Evolutionary conservation across 148 eudicot species (phyloP).

Genomic region (Silene conica): DNA sequence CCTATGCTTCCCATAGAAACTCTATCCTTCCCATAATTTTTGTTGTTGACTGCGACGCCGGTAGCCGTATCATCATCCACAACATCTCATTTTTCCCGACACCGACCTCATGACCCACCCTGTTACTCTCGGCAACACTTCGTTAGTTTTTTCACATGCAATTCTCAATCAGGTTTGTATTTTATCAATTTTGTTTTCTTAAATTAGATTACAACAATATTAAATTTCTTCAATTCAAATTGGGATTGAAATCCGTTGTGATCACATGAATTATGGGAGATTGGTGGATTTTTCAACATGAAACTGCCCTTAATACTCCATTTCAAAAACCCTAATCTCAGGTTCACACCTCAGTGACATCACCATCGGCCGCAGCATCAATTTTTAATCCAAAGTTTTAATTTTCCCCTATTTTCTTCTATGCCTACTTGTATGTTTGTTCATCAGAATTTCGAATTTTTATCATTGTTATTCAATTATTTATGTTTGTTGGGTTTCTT

Average conservation of each 20-base stretch:
- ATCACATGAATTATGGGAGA: constrained; percentile 30
- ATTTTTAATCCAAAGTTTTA: constrained; percentile 78
- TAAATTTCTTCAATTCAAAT: no score
- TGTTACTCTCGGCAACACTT: no score
- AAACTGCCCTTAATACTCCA: constrained; percentile 53
- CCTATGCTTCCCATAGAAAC: no score
- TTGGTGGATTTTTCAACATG: constrained; percentile 98
- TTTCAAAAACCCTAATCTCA: constrained; percentile 55
- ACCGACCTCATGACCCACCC: no score
- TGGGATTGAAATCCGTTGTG: constrained; percentile 53
- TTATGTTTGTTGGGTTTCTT: neutral
- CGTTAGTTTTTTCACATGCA: no score
- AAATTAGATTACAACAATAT: no score
- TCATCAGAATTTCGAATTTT: neutral
- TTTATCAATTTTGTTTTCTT: no score
- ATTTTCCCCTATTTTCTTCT: neutral
- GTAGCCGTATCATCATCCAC: no score
- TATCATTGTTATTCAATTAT: neutral
- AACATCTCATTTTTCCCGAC: no score
- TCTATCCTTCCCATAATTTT: no score
- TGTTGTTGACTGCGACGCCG: no score
- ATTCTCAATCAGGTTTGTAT: no score
- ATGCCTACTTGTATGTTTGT: neutral
- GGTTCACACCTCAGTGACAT: constrained; percentile 24
- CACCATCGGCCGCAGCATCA: constrained; percentile 74